Base-by-base conservation (phyloP, 148 eudicot genomes). In the Oxyria digyna region DNA sequence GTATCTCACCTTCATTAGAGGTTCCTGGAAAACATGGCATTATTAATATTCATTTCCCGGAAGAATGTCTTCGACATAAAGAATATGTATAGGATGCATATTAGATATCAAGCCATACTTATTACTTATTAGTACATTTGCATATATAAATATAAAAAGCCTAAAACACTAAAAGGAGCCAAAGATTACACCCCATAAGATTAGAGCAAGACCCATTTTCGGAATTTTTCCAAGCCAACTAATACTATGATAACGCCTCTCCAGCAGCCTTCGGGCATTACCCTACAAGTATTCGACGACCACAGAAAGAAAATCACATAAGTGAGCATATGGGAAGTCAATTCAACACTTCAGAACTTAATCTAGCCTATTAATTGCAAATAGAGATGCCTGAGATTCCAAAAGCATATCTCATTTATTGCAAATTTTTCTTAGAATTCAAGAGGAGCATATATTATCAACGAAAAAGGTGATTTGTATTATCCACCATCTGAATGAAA, bases 131-230 rank as follows among this genome's bases (percentile, higher is more conserved):
- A n/a, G n/a, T n/a, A 12, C 21, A 55, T 7, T 24, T 24, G 27
- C 3, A 33, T 1, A 55, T 55, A 10, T 12, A 55, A 11, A 24
- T 0, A 55, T 20, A 27, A 26, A 24, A 33, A 55, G 6, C 63
- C 32, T 55, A 55, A 55, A 85, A 94, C 65, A 84, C 66, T 68
- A 76, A 73, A 57, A 94, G 89, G 72, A 94, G 64, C 86, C 37
- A 75, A 91, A 76, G 54, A 94, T 85, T 20, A 75, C 66, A 78
- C 85, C 85, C 96, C 90, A 88, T 72, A 94, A 83, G 62, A 84
- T 13, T 32, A 96, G 98, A 71, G 95, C 96, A 77, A 89, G 87
- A 67, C 98, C 96, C 63, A 93, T 67, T 78, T 86, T 93, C 43
- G 96, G 82, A 72, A 89, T 81, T 69, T 80, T 86, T 33, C 98